Percentiles rank a stretch among this genome's conserved stretches.
phyloP scores from a whole-genome alignment of 2,329 filamentous ascomycete genomes.

The Aureobasidium sp. region DNA sequence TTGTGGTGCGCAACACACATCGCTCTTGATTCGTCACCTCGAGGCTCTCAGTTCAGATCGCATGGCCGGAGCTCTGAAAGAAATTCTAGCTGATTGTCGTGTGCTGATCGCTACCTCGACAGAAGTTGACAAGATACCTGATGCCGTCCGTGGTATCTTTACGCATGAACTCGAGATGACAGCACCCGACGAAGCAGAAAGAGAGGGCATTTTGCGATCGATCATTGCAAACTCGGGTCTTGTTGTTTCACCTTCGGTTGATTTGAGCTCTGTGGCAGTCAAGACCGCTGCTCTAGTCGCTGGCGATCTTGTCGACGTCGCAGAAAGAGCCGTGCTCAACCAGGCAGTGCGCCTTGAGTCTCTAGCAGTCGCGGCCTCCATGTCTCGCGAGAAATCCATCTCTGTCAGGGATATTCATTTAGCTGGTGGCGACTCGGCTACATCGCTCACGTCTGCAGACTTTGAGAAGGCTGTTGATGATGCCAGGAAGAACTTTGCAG shows the following conservation, averaged over 20 bases:
- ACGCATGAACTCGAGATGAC: constrained; percentile 92
- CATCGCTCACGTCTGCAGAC: constrained; percentile 72
- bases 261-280: constrained; percentile 75
- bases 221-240: constrained; percentile 72
- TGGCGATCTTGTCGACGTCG: constrained; percentile 88
- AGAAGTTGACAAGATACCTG: constrained; percentile 88
- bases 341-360: constrained; percentile 67
- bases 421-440: constrained; percentile 72
- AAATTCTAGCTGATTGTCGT: constrained; percentile 70
- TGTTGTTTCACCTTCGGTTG: constrained; percentile 73
- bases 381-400: constrained; percentile 23
- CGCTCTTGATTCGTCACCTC: constrained; percentile 79
- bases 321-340: constrained; percentile 78
- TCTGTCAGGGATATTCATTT: constrained; percentile 79
- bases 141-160: constrained; percentile 82
- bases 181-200: constrained; percentile 85
- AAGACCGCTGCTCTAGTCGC: constrained; percentile 95
- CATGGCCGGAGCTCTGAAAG: constrained; percentile 77
- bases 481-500: constrained; percentile 94
- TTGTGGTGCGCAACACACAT: constrained; percentile 77
- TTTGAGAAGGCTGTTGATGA: constrained; percentile 92
- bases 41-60: constrained; percentile 87
- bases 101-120: constrained; percentile 91
- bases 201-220: constrained; percentile 76
- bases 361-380: constrained; percentile 49